Evolutionary conservation across 148 eudicot genomes (phyloP).

Genomic region (Fallopia convolvulus): DNA sequence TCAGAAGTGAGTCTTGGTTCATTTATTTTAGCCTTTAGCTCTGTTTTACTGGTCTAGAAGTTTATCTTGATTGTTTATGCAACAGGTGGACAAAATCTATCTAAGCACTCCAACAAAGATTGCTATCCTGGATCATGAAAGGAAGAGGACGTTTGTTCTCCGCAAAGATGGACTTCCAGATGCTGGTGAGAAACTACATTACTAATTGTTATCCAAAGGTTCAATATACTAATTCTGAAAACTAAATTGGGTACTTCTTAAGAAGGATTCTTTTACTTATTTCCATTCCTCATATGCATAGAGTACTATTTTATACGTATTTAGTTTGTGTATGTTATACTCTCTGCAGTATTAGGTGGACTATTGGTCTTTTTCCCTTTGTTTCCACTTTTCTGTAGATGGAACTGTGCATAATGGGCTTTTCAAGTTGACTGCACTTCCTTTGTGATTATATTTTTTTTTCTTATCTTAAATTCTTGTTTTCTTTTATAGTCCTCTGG

Average conservation of each 20-base stretch:
- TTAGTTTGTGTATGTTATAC: too few relatives aligned
- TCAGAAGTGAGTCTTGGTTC: slow-evolving; percentile 56
- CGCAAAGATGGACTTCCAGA: slow-evolving; percentile 97
- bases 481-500: slow-evolving; percentile 63
- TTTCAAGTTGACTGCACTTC: not conserved
- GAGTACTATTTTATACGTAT: not conserved
- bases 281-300: not conserved
- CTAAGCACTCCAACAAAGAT: slow-evolving; percentile 85
- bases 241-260: not conserved
- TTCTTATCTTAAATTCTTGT: not conserved
- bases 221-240: not conserved
- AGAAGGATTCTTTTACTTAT: not conserved
- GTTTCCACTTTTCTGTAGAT: not conserved
- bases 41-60: not conserved
- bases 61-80: not conserved
- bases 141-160: slow-evolving; percentile 77
- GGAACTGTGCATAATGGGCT: not conserved
- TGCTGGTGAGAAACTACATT: slow-evolving; percentile 51
- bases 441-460: not conserved
- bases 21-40: slow-evolving; percentile 1
- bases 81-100: slow-evolving; percentile 77
- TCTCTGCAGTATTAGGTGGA: not conserved
- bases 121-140: slow-evolving; percentile 83
- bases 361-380: not conserved
- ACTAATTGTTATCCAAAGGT: not conserved